A percentile compares a stretch with the other conserved stretches of the same genome.
Evolutionary conservation across 495 filamentous ascomycete species (phyloP).

Genomic region (Xylaria acuta): DNA sequence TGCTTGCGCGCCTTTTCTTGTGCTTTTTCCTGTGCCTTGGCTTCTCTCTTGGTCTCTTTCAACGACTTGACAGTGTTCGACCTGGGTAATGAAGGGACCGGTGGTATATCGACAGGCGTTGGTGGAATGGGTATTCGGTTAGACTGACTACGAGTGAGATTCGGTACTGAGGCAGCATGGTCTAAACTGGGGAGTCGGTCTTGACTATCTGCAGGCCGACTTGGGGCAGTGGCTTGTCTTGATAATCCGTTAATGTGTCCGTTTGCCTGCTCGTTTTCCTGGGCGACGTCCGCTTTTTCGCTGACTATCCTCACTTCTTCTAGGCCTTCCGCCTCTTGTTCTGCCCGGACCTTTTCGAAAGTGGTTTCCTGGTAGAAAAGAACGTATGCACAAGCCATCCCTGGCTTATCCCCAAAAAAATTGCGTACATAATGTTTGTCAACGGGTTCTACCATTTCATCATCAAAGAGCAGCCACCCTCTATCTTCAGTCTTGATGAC

Average conservation of each 20-base stretch:
- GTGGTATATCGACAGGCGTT: conserved; percentile 15
- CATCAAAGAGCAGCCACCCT: conserved; percentile 95
- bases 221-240: conserved; percentile 50
- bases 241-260: conserved; percentile 42
- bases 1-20: conserved; percentile 58
- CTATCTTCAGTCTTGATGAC: conserved; percentile 97
- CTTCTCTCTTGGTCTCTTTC: conserved; percentile 66
- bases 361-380: conserved; percentile 98
- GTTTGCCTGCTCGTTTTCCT: conserved; percentile 52
- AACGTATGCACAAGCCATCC: conserved; percentile 93
- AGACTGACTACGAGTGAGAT: conserved; percentile 38
- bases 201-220: conserved; percentile 53
- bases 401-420: conserved; percentile 93
- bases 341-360: conserved; percentile 79
- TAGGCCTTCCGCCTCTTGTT: conserved; percentile 81
- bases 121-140: conserved; percentile 40
- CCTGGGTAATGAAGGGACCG: conserved; percentile 37
- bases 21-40: conserved; percentile 56
- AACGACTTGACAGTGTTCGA: conserved; percentile 46
- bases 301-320: conserved; percentile 65
- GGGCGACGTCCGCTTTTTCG: conserved; percentile 60
- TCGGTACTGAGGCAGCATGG: conserved; percentile 67
- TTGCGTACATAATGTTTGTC: conserved; percentile 96
- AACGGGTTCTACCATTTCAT: conserved; percentile 97
- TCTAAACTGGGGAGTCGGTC: conserved; percentile 61